Percentiles rank a stretch among this genome's conserved stretches.
phyloP scores from a whole-genome alignment of 495 filamentous ascomycete genomes.

The Symbiotaphrina buchneri region DNA sequence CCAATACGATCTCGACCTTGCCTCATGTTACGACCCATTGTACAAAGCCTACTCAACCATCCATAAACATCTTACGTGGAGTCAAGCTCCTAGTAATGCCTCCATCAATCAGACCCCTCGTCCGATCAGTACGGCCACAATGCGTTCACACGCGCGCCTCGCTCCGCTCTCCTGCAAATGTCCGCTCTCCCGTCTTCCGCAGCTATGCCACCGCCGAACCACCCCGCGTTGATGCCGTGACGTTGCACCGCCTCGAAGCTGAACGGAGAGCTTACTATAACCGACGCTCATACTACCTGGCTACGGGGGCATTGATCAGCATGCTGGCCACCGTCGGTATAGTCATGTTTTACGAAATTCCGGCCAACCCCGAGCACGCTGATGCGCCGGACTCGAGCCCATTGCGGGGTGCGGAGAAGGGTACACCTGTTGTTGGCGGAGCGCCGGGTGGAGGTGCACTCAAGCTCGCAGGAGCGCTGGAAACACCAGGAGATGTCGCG shows the following conservation, averaged over 20 bases:
- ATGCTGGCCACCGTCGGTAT: constrained; percentile 3
- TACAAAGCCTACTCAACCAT: too few species aligned
- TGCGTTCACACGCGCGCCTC: too few species aligned
- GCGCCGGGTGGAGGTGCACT: background rate
- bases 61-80: too few species aligned
- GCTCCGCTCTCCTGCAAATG: too few species aligned
- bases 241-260: constrained; percentile 4
- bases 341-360: background rate
- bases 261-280: constrained; percentile 3
- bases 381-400: background rate
- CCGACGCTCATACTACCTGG: constrained; percentile 3
- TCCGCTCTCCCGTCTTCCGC: too few species aligned
- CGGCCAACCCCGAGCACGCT: constrained; percentile 3
- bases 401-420: background rate
- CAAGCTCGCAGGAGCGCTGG: background rate
- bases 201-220: too few species aligned
- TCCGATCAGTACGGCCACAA: too few species aligned
- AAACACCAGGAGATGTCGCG: background rate
- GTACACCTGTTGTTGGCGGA: background rate
- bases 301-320: background rate
- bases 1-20: too few species aligned
- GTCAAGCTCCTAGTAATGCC: too few species aligned
- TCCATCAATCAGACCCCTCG: too few species aligned
- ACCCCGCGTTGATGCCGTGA: constrained; percentile 4
- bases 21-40: too few species aligned